These are phyloP conservation scores for Cyclotella atomus DNA, from an alignment of 108 stramenopile genomes.

Conservation along the genomic window DNA sequence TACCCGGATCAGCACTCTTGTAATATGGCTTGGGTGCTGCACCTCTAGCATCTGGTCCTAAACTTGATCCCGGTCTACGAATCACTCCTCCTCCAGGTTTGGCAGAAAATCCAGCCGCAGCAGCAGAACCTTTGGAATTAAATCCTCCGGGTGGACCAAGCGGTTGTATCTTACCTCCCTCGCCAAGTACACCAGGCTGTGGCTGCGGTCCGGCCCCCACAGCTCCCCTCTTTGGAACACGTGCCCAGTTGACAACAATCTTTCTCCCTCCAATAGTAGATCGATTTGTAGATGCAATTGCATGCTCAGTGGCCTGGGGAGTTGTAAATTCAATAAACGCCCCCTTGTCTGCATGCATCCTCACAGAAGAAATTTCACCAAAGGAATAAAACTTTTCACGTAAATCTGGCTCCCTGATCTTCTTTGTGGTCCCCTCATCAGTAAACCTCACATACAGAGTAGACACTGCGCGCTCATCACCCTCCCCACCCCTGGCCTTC, in stretches of 20 bases:
- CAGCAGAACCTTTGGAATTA: conserved; percentile 42
- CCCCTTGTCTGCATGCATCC: conserved; percentile 77
- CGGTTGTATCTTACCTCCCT: conserved; percentile 51
- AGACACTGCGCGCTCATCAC: conserved; percentile 72
- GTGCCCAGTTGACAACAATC: conserved; percentile 81
- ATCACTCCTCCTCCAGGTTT: conserved; percentile 70
- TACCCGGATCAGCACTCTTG: conserved; percentile 78
- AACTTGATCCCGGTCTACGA: conserved; percentile 53
- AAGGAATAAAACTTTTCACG: conserved; percentile 84
- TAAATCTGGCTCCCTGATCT: conserved; percentile 65
- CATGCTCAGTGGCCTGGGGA: conserved; percentile 83
- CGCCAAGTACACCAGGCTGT: conserved; percentile 32
- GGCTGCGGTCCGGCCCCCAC: conserved; percentile 38
- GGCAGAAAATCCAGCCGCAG: conserved; percentile 58
- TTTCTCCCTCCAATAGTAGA: conserved; percentile 62
- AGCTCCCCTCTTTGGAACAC: conserved; percentile 84
- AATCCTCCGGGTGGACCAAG: conserved; percentile 39
- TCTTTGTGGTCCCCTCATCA: conserved; percentile 63
- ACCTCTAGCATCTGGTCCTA: conserved; percentile 33
- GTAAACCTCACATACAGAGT: conserved; percentile 83
- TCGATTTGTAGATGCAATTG: conserved; percentile 76
- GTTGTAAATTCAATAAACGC: conserved; percentile 93
- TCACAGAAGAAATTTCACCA: conserved; percentile 85
- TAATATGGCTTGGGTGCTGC: conserved; percentile 78
- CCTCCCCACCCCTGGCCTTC: conserved; percentile 65